A percentile compares a stretch with the other conserved stretches of the same genome.
These are phyloP conservation scores for Fraxinus angustifolia DNA, from an alignment of 305 asterid species.

Conservation along the genomic window DNA sequence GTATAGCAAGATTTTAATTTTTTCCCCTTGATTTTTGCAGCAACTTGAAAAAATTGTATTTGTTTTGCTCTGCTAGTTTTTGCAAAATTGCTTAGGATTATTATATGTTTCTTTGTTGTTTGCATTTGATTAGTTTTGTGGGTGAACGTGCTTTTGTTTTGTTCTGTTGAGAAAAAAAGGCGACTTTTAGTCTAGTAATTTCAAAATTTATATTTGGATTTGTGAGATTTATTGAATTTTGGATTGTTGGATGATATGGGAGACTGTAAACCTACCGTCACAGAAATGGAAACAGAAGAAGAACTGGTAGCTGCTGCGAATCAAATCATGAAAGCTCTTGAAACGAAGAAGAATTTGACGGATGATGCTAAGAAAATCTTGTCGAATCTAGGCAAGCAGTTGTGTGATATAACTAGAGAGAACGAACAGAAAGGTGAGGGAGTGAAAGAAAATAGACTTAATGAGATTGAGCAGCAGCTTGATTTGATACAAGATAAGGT, in stretches of 20 bases:
- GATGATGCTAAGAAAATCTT: constrained; percentile 53
- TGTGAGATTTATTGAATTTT: constrained; percentile 3
- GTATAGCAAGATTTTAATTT: not conserved
- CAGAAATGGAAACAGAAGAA: constrained; percentile 66
- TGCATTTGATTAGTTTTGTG: not conserved
- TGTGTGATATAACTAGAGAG: constrained; percentile 40
- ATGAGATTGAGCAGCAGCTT: constrained; percentile 59
- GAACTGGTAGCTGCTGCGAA: constrained; percentile 64
- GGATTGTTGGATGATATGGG: constrained; percentile 43
- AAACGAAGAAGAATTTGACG: constrained; percentile 38
- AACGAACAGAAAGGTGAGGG: constrained; percentile 27
- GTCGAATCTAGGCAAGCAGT: constrained; percentile 65
- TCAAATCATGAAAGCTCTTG: constrained; percentile 55
- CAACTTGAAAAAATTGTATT: constrained; percentile 11
- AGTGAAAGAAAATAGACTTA: constrained; percentile 26
- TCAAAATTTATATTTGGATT: constrained; percentile 1
- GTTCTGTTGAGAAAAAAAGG: not conserved
- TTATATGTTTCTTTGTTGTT: constrained; percentile 17
- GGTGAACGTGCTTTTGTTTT: not conserved
- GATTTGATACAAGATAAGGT: constrained; percentile 53
- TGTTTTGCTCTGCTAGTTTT: constrained; percentile 7
- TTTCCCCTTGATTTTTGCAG: constrained; percentile 3
- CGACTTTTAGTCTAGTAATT: not conserved
- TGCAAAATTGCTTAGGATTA: not conserved
- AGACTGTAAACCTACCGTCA: constrained; percentile 37